These are phyloP conservation scores for Benincasa hispida DNA, from an alignment of 306 rosid genomes.

Conservation along the genomic window DNA sequence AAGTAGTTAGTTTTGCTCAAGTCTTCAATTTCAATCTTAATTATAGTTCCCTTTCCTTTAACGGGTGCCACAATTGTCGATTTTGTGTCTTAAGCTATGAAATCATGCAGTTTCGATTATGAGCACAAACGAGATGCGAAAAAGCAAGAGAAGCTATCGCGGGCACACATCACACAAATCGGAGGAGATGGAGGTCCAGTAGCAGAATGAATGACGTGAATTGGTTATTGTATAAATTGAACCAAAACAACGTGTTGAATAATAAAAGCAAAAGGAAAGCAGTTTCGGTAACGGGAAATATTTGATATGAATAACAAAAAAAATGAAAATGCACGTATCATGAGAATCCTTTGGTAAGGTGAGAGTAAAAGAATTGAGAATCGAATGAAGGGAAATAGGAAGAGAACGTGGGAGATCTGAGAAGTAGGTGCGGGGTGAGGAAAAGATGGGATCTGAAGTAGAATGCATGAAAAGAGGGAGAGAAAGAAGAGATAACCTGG, in stretches of 20 bases:
- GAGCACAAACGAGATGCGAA: background rate
- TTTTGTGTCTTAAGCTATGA: background rate
- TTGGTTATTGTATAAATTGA: background rate
- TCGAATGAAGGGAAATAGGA: too few relatives aligned
- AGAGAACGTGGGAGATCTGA: too few relatives aligned
- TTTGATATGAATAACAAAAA: background rate
- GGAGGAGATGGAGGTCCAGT: background rate
- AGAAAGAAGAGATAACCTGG: conserved; percentile 18
- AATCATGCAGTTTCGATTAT: background rate
- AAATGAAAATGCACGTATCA: background rate
- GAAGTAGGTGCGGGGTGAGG: too few relatives aligned
- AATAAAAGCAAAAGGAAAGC: background rate
- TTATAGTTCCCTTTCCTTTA: background rate
- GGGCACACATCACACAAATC: background rate
- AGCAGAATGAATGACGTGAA: background rate
- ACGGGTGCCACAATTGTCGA: background rate
- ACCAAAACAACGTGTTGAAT: background rate
- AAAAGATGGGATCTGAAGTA: background rate
- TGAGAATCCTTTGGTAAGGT: background rate
- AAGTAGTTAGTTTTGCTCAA: background rate
- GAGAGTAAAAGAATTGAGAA: too few relatives aligned
- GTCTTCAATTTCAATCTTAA: background rate
- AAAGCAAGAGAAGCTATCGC: background rate
- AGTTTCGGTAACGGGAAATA: background rate
- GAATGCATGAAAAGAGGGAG: background rate